Percentiles rank a stretch among this genome's conserved stretches.
These are phyloP conservation scores for Amylostereum areolatum DNA, from an alignment of 1,284 basidiomycete species.

Conservation along the genomic window DNA sequence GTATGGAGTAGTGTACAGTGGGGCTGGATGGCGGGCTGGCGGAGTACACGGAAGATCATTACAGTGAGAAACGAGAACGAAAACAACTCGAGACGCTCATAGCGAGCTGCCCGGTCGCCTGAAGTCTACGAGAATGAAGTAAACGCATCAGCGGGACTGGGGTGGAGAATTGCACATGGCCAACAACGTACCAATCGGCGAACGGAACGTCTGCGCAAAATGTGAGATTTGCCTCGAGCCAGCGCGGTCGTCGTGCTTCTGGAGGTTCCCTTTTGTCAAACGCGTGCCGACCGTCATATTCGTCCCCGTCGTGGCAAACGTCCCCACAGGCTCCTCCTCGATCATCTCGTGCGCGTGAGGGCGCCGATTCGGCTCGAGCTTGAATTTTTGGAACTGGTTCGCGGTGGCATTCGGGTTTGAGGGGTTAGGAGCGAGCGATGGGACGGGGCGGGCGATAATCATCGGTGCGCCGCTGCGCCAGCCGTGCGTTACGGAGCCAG, in stretches of 20 bases:
- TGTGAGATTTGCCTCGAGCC: not conserved
- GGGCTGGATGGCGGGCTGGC: too few species aligned
- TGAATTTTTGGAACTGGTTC: not conserved
- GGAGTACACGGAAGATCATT: too few species aligned
- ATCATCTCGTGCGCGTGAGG: not conserved
- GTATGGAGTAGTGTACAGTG: too few species aligned
- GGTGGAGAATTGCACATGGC: not conserved
- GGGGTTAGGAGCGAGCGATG: not conserved
- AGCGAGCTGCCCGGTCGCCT: not conserved
- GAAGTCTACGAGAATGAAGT: not conserved
- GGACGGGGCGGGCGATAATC: not conserved
- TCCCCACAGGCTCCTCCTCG: not conserved
- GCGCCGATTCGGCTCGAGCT: constrained; percentile 4
- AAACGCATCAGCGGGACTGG: too few species aligned
- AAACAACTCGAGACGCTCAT: too few species aligned
- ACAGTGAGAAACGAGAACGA: too few species aligned
- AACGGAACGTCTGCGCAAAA: constrained; percentile 5
- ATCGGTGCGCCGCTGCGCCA: not conserved
- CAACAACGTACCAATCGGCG: constrained; percentile 5
- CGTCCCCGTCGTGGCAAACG: too few species aligned
- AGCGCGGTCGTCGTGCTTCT: not conserved
- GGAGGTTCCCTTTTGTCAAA: not conserved
- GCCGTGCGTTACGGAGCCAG: not conserved
- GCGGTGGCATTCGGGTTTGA: not conserved
- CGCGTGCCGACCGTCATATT: too few species aligned